Evolutionary conservation across 352 stramenopile genomes (phyloP), one percentile per base, ranked within the genome.

Genomic region (Phytopythium vexans): DNA sequence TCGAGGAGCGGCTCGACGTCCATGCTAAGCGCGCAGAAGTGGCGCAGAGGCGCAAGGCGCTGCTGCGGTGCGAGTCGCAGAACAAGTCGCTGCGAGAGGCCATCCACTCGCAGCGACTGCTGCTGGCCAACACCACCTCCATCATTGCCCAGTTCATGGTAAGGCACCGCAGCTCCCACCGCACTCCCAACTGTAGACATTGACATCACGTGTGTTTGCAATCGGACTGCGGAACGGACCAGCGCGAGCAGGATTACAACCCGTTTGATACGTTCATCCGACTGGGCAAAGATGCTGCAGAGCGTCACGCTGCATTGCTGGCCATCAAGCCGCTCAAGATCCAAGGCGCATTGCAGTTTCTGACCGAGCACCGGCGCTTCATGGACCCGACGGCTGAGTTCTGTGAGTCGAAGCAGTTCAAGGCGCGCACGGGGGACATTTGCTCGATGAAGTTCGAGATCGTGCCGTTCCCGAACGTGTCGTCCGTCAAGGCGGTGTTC

Each of bases 391-490:
- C 60, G 15, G 37, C 60, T 4, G 60, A 68, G 38, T 79, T 79
- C 32, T 52, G 59, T 16, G 70, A 81, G 34, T 53, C 45, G 12
- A 75, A 83, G 63, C 68, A 64, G 38, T 77, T 77, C 27, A 61
- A 76, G 35, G 60, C 53, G 21, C 52, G 46, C 1, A 63, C 72
- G 33, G 58, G 60, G n/a, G 67, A 78, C 45, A 45, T 71, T 16
- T 62, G 60, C 53, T 64, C 60, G 5, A 43, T 62, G 21, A 63
- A 61, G 7, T 86, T 82, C 43, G 68, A 83, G 54, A 51, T 73
- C 16, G 62, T 59, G n/a, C 70, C 75, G n/a, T 70, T 86, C 41
- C 55, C 60, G 10, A 64, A 52, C 4, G 41, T 67, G 34, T 41
- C 41, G 36, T 65, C 51, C 16, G 50, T 73, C 41, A 70, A 70